Conservation (phyloP, 1,139 yeast genomes). For the Geotrichum australiense region DNA sequence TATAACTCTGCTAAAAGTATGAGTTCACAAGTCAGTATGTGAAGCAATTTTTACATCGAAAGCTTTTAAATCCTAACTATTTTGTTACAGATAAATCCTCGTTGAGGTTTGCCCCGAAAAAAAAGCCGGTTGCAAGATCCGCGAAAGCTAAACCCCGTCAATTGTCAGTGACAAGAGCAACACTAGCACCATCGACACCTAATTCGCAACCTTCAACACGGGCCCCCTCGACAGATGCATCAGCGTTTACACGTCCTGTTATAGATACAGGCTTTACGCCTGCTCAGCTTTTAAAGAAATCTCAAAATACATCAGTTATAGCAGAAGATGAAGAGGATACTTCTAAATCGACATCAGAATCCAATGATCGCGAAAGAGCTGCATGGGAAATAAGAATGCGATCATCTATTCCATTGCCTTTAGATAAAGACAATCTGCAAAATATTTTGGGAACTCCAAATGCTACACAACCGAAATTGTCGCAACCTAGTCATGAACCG, state of each 20-base stretch:
- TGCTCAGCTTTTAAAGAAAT: slow-evolving; percentile 13
- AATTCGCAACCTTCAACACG: slow-evolving; percentile 6
- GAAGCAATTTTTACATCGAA: not conserved
- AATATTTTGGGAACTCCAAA: slow-evolving; percentile 9
- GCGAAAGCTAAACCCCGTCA: slow-evolving; percentile 13
- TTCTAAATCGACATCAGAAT: not conserved
- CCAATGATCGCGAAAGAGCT: not conserved
- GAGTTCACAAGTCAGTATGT: slow-evolving; percentile 13
- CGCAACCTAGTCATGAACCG: not conserved
- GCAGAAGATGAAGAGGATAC: slow-evolving; percentile 12
- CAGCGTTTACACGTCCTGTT: slow-evolving; percentile 1
- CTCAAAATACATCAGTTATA: slow-evolving; percentile 15
- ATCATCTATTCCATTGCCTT: slow-evolving; percentile 16
- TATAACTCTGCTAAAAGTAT: too few relatives aligned
- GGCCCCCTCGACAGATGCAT: slow-evolving; percentile 1
- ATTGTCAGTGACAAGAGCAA: slow-evolving; percentile 11
- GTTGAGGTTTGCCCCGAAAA: slow-evolving; percentile 17
- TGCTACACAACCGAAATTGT: slow-evolving; percentile 4
- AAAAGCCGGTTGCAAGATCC: slow-evolving; percentile 9
- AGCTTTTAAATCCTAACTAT: not conserved
- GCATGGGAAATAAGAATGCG: slow-evolving; percentile 9
- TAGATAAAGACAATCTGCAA: slow-evolving; percentile 8
- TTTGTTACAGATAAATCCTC: slow-evolving; percentile 19
- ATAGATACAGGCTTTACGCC: slow-evolving; percentile 9
- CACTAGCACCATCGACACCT: slow-evolving; percentile 7